These are phyloP conservation scores for Naganishia vishniacii DNA, from an alignment of 768 basidiomycete genomes.

Conservation along the genomic window DNA sequence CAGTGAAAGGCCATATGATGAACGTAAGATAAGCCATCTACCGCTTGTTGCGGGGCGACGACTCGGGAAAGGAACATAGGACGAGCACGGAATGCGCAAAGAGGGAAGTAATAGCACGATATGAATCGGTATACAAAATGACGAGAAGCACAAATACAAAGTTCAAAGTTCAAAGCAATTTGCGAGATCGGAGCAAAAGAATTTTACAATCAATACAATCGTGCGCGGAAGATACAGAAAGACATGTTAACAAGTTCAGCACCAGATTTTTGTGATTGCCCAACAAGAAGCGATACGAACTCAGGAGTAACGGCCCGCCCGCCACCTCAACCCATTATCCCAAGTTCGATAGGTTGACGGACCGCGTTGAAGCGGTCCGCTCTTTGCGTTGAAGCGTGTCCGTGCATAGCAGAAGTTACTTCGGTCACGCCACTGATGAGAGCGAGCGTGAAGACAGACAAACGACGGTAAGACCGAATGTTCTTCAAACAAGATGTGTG, in stretches of 20 bases:
- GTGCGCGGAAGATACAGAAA: not conserved
- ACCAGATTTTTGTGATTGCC: not conserved
- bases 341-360: not conserved
- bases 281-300: conserved; percentile 12
- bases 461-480: conserved; percentile 18
- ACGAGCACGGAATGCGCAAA: too few species aligned
- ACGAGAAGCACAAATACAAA: not conserved
- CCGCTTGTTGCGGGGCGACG: too few species aligned
- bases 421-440: conserved; percentile 10
- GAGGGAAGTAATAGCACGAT: too few species aligned
- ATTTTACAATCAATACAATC: too few species aligned
- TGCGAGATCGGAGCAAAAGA: too few species aligned
- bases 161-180: not conserved
- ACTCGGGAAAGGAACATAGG: too few species aligned
- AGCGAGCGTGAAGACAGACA: conserved; percentile 15
- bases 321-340: conserved; percentile 14
- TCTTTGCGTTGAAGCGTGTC: conserved; percentile 1
- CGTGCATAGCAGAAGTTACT: not conserved
- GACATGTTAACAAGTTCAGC: conserved; percentile 12
- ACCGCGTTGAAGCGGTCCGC: not conserved
- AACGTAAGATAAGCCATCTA: not conserved
- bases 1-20: not conserved
- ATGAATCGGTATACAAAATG: too few species aligned
- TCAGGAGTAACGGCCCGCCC: conserved; percentile 17
- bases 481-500: not conserved